Percentiles rank a stretch among this genome's conserved stretches.
Conservation (phyloP, 306 rosid species). For the Vigna mungo region DNA sequence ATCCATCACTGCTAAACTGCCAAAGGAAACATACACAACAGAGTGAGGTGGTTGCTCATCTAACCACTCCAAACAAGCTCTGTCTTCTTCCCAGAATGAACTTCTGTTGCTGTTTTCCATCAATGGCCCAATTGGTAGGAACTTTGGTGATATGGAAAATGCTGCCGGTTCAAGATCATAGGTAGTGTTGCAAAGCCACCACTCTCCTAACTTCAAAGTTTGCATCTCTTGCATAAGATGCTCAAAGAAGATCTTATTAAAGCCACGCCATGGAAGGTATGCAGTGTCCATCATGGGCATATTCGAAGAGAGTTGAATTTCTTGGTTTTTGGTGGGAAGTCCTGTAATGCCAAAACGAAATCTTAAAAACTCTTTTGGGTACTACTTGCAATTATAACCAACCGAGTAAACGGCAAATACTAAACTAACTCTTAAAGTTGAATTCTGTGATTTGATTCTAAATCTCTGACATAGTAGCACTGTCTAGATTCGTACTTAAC, state of each 20-base stretch:
- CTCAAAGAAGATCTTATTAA: not conserved
- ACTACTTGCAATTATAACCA: too few species aligned
- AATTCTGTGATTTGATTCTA: too few species aligned
- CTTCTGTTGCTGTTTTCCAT: constrained; percentile 5
- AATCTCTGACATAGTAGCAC: too few species aligned
- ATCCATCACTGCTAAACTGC: constrained; percentile 34
- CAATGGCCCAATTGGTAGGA: constrained; percentile 51
- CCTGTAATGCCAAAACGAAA: constrained; percentile 27
- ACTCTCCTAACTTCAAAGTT: constrained; percentile 28
- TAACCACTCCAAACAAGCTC: constrained; percentile 41
- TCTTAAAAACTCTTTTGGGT: not conserved
- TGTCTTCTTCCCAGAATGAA: constrained; percentile 49
- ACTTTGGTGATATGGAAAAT: constrained; percentile 43
- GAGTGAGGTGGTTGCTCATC: constrained; percentile 45
- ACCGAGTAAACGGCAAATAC: not conserved
- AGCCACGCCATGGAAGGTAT: constrained; percentile 37
- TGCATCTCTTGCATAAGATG: constrained; percentile 18
- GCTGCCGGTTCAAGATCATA: constrained; percentile 43
- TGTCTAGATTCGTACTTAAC: too few species aligned
- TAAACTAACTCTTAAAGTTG: not conserved
- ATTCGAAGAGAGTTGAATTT: constrained; percentile 40
- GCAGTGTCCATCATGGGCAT: constrained; percentile 37
- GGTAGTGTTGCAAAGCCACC: constrained; percentile 53
- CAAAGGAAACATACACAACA: constrained; percentile 48
- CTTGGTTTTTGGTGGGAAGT: constrained; percentile 36